Conservation (phyloP, 202 grass and related monocot species). For the Digitaria exilis region DNA sequence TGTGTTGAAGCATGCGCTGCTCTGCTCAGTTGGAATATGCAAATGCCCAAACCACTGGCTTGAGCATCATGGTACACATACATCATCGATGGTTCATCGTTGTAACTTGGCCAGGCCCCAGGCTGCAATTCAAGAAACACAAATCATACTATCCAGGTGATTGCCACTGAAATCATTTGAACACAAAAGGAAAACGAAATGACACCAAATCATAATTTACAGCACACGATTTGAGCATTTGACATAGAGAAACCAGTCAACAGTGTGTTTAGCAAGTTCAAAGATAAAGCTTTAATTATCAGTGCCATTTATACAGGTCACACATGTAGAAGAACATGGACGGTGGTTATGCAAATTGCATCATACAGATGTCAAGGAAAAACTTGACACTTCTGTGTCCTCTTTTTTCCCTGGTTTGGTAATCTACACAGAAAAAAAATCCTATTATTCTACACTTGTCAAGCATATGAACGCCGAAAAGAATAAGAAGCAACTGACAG, state of each 20-base stretch:
- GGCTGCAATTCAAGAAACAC: background rate
- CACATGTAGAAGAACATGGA: conserved; percentile 35
- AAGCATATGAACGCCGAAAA: conserved; percentile 43
- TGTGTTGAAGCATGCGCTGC: no score
- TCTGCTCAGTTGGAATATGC: no score
- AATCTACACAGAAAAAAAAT: conserved; percentile 59
- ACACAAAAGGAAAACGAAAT: background rate
- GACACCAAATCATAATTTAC: background rate
- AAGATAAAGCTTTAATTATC: conserved; percentile 31
- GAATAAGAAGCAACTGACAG: conserved; percentile 34
- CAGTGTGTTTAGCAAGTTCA: background rate
- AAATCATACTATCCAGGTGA: background rate
- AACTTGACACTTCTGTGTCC: conserved; percentile 19
- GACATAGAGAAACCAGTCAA: background rate
- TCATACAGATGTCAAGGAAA: conserved; percentile 48
- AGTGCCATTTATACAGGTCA: conserved; percentile 51
- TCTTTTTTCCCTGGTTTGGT: background rate
- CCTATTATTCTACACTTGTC: conserved; percentile 64
- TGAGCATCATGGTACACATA: no score
- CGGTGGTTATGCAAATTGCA: conserved; percentile 35
- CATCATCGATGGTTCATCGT: no score
- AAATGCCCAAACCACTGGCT: no score
- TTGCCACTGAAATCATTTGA: background rate
- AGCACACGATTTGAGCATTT: background rate
- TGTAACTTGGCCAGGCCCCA: background rate